Percentiles rank a stretch among this genome's conserved stretches.
Evolutionary conservation across 257 asterid species (phyloP).

Genomic region (Phtheirospermum japonicum): DNA sequence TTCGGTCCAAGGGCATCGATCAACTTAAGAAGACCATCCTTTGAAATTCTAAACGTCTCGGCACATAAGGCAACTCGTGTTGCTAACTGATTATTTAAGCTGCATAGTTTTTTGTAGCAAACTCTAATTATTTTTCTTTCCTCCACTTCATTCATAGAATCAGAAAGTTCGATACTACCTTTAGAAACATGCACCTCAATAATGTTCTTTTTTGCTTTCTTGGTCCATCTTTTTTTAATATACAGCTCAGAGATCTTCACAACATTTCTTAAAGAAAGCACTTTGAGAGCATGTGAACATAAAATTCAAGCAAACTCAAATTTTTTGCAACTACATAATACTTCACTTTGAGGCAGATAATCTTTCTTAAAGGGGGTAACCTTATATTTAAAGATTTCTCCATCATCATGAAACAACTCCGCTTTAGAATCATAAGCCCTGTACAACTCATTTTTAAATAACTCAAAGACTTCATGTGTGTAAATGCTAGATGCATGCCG

Average conservation of each 20-base stretch:
- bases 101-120: not conserved
- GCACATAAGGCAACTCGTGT: not conserved
- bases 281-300: no score
- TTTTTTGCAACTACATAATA: constrained; percentile 8
- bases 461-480: no score
- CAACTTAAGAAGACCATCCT: no score
- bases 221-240: no score
- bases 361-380: not conserved
- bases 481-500: no score
- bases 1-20: no score
- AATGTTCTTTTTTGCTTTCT: not conserved
- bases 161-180: no score
- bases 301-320: constrained; percentile 12
- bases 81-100: not conserved
- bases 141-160: not conserved
- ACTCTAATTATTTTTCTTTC: not conserved
- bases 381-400: not conserved
- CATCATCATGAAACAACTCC: not conserved
- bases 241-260: no score
- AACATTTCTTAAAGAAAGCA: no score
- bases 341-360: not conserved
- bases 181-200: not conserved
- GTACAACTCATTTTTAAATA: no score
- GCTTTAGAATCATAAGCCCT: no score
- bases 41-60: not conserved